Conservation (phyloP, 1,284 basidiomycete species). For the Fomitopsis palustris region DNA sequence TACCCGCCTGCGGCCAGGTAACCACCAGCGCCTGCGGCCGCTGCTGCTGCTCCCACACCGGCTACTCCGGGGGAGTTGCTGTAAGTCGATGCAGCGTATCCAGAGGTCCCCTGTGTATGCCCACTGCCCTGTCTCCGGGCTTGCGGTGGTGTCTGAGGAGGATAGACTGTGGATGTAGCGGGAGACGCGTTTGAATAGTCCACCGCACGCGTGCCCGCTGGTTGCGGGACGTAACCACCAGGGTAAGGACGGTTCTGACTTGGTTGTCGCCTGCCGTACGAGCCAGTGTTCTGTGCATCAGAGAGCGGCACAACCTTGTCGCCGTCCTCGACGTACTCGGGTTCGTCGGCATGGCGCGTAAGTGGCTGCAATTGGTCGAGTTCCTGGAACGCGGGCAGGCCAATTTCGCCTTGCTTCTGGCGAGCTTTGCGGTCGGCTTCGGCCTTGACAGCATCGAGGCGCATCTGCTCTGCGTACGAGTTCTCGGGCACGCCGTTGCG, state of each 20-base stretch:
- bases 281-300: conserved; percentile 17
- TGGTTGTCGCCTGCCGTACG: conserved; percentile 6
- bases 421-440: conserved; percentile 76
- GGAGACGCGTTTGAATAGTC: conserved; percentile 59
- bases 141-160: conserved; percentile 24
- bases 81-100: conserved; percentile 36
- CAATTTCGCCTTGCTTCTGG: conserved; percentile 58
- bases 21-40: conserved; percentile 17
- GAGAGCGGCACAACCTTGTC: conserved; percentile 40
- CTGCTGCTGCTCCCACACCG: conserved; percentile 15
- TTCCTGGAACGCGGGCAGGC: conserved; percentile 74
- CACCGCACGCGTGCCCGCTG: conserved; percentile 61
- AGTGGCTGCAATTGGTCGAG: conserved; percentile 58
- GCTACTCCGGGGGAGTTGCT: conserved; percentile 7
- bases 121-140: conserved; percentile 41
- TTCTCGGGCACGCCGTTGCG: conserved; percentile 24
- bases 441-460: conserved; percentile 77
- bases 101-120: conserved; percentile 35
- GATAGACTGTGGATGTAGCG: conserved; percentile 37
- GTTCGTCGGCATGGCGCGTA: conserved; percentile 33
- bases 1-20: conserved; percentile 16
- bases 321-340: conserved; percentile 44
- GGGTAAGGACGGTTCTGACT: conserved; percentile 32
- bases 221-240: conserved; percentile 61
- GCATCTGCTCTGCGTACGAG: conserved; percentile 58